Conservation (phyloP, 441 rosid species). For the Euphorbia corollata region DNA sequence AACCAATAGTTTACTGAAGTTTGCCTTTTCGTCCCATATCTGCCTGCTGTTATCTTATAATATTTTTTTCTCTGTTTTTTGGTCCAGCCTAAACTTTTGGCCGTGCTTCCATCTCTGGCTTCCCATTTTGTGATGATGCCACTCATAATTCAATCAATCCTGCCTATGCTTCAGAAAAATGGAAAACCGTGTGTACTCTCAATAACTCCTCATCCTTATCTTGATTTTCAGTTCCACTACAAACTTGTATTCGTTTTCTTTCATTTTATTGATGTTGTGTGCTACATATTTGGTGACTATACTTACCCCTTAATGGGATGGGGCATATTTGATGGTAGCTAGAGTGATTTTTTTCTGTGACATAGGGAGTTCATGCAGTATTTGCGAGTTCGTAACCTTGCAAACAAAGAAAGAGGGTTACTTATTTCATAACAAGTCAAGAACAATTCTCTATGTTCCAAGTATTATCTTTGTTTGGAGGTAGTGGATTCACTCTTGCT, state of each 20-base stretch:
- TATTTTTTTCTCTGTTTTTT: conserved; percentile 20
- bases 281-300: not conserved
- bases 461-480: not conserved
- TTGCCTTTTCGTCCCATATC: conserved; percentile 17
- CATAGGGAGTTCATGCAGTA: not conserved
- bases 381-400: not conserved
- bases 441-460: not conserved
- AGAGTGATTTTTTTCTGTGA: not conserved
- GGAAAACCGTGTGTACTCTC: conserved; percentile 53
- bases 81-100: conserved; percentile 71
- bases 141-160: conserved; percentile 66
- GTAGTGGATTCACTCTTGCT: not conserved
- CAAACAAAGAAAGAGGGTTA: not conserved
- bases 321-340: not conserved
- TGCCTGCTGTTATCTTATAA: conserved; percentile 4
- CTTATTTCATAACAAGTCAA: not conserved
- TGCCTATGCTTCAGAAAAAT: conserved; percentile 76
- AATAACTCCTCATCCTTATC: conserved; percentile 15
- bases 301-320: not conserved
- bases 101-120: conserved; percentile 83
- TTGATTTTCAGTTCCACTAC: not conserved
- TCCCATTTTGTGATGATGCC: conserved; percentile 79
- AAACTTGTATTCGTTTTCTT: not conserved
- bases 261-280: conserved; percentile 1
- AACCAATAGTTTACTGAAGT: conserved; percentile 9